Conservation (phyloP, 2,329 filamentous ascomycete species). For the Paecilomyces sp. region DNA sequence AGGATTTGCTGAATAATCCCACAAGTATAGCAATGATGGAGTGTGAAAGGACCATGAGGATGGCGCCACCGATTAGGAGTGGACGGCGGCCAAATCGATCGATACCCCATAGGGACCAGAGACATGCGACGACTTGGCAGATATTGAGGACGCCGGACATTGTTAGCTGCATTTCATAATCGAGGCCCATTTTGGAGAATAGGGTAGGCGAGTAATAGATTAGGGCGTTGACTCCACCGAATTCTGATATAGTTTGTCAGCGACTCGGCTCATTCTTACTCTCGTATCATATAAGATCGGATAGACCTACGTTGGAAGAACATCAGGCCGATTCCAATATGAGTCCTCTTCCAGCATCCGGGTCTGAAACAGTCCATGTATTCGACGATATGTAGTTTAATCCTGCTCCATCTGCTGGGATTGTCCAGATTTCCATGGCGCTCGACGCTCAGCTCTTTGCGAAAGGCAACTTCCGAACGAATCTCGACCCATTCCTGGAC, state of each 20-base stretch:
- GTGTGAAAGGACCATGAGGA: constrained; percentile 21
- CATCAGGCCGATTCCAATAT: constrained; percentile 42
- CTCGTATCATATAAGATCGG: constrained; percentile 44
- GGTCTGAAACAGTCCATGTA: constrained; percentile 36
- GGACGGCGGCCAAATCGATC: constrained; percentile 24
- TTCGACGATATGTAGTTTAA: constrained; percentile 5
- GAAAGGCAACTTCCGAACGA: constrained; percentile 45
- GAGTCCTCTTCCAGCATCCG: constrained; percentile 39
- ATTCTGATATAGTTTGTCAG: constrained; percentile 18
- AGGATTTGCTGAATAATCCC: constrained; percentile 13
- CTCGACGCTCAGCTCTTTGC: constrained; percentile 29
- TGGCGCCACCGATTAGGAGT: constrained; percentile 21
- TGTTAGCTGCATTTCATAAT: constrained; percentile 8
- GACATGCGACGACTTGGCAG: constrained; percentile 22
- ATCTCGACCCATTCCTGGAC: constrained; percentile 42
- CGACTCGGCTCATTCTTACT: constrained; percentile 24
- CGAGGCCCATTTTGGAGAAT: background rate
- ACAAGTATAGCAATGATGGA: constrained; percentile 21
- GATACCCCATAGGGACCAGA: constrained; percentile 19
- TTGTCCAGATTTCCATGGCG: constrained; percentile 31
- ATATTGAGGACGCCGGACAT: constrained; percentile 23
- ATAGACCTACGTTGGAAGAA: constrained; percentile 41
- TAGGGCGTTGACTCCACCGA: constrained; percentile 36
- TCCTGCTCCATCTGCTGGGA: constrained; percentile 35
- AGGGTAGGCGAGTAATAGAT: constrained; percentile 45